Percentiles rank a stretch among this genome's conserved stretches.
Conservation (phyloP, 371 early-diverging fungal species). For the Mucor sp. region DNA sequence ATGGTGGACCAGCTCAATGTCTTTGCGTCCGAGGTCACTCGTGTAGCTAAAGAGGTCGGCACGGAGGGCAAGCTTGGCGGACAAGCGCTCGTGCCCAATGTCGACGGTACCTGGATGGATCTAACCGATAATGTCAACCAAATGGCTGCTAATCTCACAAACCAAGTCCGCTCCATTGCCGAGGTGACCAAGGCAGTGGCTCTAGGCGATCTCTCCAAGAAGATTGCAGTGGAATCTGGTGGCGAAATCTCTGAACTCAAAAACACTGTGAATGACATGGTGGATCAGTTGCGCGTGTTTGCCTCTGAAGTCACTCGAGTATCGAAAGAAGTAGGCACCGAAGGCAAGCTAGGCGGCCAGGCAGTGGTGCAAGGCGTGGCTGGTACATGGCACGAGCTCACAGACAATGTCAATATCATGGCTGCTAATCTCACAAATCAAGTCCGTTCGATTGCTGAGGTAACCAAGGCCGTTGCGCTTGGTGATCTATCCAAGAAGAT, state of each 20-base stretch:
- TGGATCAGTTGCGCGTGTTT: conserved; percentile 45
- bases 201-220: conserved; percentile 47
- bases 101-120: conserved; percentile 64
- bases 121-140: conserved; percentile 62
- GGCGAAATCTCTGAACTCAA: conserved; percentile 45
- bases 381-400: conserved; percentile 55
- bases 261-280: conserved; percentile 48
- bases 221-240: conserved; percentile 29
- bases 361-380: conserved; percentile 43
- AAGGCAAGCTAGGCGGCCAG: conserved; percentile 47
- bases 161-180: conserved; percentile 58
- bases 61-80: conserved; percentile 59
- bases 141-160: conserved; percentile 60
- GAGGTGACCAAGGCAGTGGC: conserved; percentile 59
- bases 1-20: conserved; percentile 52
- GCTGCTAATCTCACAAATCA: conserved; percentile 49
- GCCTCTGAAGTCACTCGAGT: conserved; percentile 49
- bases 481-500: conserved; percentile 67
- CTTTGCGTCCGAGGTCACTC: conserved; percentile 43
- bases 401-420: conserved; percentile 54
- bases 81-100: conserved; percentile 44
- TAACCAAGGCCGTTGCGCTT: conserved; percentile 54
- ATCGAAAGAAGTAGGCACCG: conserved; percentile 52
- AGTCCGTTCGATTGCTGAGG: conserved; percentile 57
- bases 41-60: conserved; percentile 57